Percentiles rank a stretch among this genome's conserved stretches.
phyloP scores from a whole-genome alignment of 192 early-diverging fungal species.

The Phlyctochytrium planicorne region DNA sequence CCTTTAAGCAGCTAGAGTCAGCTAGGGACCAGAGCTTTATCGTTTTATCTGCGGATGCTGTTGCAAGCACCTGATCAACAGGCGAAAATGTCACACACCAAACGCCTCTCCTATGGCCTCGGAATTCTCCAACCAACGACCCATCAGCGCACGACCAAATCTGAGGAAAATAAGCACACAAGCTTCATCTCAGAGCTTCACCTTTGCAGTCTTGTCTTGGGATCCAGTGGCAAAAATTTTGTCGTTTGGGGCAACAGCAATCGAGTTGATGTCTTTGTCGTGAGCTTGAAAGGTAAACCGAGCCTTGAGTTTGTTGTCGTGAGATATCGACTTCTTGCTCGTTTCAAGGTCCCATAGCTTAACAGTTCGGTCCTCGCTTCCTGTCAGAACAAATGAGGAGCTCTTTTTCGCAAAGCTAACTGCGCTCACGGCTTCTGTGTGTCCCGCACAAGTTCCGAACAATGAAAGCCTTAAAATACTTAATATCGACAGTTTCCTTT shows the following conservation, averaged over 20 bases:
- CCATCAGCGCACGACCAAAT: conserved; percentile 81
- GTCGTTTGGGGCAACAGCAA: conserved; percentile 89
- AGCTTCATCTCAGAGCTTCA: conserved; percentile 27
- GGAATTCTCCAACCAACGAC: conserved; percentile 71
- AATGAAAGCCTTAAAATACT: conserved; percentile 49
- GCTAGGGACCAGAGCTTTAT: conserved; percentile 92
- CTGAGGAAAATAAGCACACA: conserved; percentile 1
- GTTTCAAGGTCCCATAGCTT: conserved; percentile 84
- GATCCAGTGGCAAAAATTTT: conserved; percentile 89
- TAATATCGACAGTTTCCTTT: too few relatives aligned
- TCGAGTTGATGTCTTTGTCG: conserved; percentile 95
- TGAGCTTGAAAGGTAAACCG: conserved; percentile 91
- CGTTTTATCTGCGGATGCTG: conserved; percentile 89
- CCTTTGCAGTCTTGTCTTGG: conserved; percentile 92
- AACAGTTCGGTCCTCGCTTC: conserved; percentile 91
- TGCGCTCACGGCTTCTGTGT: conserved; percentile 92
- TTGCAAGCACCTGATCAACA: conserved; percentile 92
- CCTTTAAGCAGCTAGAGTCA: conserved; percentile 84
- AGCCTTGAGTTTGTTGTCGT: conserved; percentile 53
- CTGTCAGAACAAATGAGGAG: conserved; percentile 73
- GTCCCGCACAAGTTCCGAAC: conserved; percentile 78
- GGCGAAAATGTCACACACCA: conserved; percentile 94
- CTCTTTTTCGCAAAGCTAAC: conserved; percentile 72
- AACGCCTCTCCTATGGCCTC: conserved; percentile 92
- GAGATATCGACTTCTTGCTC: neutral